Conservation (phyloP, 176 grass and related monocot species). For the Bothriochloa decipiens region DNA sequence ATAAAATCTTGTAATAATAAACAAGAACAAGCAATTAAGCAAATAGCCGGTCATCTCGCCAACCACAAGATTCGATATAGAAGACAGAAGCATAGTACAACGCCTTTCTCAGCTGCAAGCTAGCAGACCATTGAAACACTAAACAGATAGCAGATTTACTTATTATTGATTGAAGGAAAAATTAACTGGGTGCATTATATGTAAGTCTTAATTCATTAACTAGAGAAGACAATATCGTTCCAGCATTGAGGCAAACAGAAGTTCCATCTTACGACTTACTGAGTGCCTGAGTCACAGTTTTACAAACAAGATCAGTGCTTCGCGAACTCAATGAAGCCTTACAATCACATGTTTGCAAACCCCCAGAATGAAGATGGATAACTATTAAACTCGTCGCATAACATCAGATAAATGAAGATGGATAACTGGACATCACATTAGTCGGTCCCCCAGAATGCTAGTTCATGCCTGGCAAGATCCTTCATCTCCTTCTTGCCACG, state of each 20-base stretch:
- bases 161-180: not conserved
- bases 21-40: too few species aligned
- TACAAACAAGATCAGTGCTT: not conserved
- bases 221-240: not conserved
- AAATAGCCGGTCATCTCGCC: not conserved
- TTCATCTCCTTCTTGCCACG: slow-evolving; percentile 19
- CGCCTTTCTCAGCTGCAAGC: not conserved
- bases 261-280: not conserved
- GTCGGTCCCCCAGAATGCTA: not conserved
- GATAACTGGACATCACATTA: not conserved
- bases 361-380: not conserved
- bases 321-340: not conserved
- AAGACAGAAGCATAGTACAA: not conserved
- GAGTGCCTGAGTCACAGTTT: not conserved
- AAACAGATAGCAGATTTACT: not conserved
- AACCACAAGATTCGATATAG: not conserved
- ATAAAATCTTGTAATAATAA: too few species aligned
- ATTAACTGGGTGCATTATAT: not conserved
- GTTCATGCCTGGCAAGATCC: slow-evolving; percentile 34
- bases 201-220: not conserved
- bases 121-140: not conserved
- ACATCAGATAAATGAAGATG: not conserved
- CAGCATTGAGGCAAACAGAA: too few species aligned
- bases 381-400: not conserved
- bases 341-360: too few species aligned